Conservation (phyloP, 495 filamentous ascomycete genomes). For the Letharia columbiana region DNA sequence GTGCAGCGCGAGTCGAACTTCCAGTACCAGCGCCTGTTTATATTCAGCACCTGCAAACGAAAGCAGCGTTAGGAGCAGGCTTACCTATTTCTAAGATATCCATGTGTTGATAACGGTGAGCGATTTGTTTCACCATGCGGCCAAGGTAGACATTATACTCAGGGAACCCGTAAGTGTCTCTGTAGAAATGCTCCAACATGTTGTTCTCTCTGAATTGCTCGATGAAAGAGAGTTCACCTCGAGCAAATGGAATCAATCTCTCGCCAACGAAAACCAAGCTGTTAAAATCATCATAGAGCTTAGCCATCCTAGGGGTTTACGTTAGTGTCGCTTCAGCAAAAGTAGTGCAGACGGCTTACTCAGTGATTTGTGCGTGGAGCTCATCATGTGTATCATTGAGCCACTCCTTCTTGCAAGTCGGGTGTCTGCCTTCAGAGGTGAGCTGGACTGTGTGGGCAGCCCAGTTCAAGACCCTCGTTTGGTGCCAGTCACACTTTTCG, state of each 20-base stretch:
- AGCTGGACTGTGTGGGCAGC: slow-evolving; percentile 9
- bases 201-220: slow-evolving; percentile 21
- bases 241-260: background rate
- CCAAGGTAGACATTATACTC: slow-evolving; percentile 20
- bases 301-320: background rate
- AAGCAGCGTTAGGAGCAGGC: background rate
- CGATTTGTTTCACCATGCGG: slow-evolving; percentile 28
- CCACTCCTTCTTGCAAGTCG: slow-evolving; percentile 27
- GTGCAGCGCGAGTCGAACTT: slow-evolving; percentile 34
- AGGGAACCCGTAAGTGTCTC: slow-evolving; percentile 24
- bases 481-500: background rate
- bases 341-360: background rate
- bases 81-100: slow-evolving; percentile 34
- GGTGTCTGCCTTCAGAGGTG: slow-evolving; percentile 16
- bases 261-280: background rate
- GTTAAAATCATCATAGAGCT: background rate
- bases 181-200: slow-evolving; percentile 34
- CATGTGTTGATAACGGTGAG: slow-evolving; percentile 30
- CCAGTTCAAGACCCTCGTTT: slow-evolving; percentile 16
- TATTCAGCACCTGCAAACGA: background rate
- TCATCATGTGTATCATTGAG: slow-evolving; percentile 30
- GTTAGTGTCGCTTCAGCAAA: background rate
- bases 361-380: slow-evolving; percentile 16
- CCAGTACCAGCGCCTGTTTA: slow-evolving; percentile 24
- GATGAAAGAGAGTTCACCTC: background rate